Percentiles rank a stretch among this genome's conserved stretches.
Evolutionary conservation across 2,329 filamentous ascomycete genomes (phyloP).

Genomic region (Talaromyces sp.): DNA sequence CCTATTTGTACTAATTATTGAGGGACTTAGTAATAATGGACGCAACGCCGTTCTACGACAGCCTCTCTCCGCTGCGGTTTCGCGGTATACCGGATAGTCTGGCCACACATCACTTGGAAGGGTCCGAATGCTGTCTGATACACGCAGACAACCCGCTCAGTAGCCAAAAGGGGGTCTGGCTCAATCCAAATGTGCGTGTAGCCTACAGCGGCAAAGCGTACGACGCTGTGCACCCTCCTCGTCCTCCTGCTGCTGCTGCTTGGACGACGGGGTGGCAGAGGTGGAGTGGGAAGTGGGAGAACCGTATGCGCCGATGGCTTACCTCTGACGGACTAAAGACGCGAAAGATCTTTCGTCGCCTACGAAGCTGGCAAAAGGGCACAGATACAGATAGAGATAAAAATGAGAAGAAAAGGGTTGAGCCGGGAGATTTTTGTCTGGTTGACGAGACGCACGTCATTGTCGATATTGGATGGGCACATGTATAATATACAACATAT

Average conservation of each 20-base stretch:
- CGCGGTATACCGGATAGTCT: constrained; percentile 47
- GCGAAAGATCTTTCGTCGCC: constrained; percentile 23
- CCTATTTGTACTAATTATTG: no score
- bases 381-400: neutral
- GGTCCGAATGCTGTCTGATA: constrained; percentile 55
- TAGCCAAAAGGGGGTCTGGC: constrained; percentile 49
- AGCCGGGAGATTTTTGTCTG: constrained; percentile 45
- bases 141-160: constrained; percentile 62
- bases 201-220: constrained; percentile 56
- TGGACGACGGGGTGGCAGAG: constrained; percentile 48
- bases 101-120: constrained; percentile 51
- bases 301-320: constrained; percentile 47
- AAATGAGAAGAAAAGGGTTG: neutral
- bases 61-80: constrained; percentile 40
- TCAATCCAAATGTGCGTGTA: constrained; percentile 66
- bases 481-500: constrained; percentile 36
- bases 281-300: constrained; percentile 53
- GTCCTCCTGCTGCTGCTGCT: constrained; percentile 2
- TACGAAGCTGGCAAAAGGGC: constrained; percentile 28
- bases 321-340: constrained; percentile 27
- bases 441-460: constrained; percentile 59
- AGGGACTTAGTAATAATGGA: constrained; percentile 11
- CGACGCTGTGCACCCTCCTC: constrained; percentile 38
- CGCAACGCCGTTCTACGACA: constrained; percentile 6
- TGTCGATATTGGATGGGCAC: constrained; percentile 53